phyloP scores from a whole-genome alignment of 78 protist genomes.

The Dictyostelium firmibasis region DNA sequence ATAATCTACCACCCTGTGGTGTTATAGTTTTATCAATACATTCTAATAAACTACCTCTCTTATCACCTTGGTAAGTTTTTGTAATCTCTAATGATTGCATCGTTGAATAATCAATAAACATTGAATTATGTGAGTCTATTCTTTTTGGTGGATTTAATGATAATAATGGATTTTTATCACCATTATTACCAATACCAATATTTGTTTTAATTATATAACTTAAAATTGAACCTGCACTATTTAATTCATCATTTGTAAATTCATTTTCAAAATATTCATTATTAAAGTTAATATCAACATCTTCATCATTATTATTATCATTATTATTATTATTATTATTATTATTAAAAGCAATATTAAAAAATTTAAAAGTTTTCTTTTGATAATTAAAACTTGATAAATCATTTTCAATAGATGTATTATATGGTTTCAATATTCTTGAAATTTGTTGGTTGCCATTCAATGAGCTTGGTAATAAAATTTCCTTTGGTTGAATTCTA shows the following conservation, averaged over 20 bases:
- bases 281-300: not conserved
- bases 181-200: not conserved
- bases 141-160: not conserved
- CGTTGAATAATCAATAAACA: conserved; percentile 69
- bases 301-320: not conserved
- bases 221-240: conserved; percentile 17
- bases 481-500: conserved; percentile 47
- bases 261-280: not conserved
- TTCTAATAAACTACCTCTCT: conserved; percentile 45
- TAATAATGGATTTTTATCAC: not conserved
- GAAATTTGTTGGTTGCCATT: not conserved
- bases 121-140: not conserved
- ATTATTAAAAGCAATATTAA: not conserved
- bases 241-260: conserved; percentile 7
- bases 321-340: not conserved
- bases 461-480: not conserved
- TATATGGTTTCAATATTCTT: conserved; percentile 13
- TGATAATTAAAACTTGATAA: not conserved
- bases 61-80: conserved; percentile 23
- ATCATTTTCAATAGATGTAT: not conserved
- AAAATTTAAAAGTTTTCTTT: not conserved
- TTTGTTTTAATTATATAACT: conserved; percentile 22
- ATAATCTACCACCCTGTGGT: conserved; percentile 47
- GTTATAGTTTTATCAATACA: conserved; percentile 52
- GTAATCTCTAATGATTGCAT: conserved; percentile 64